phyloP scores from a whole-genome alignment of 495 filamentous ascomycete genomes.

The Aspergillus leporis region DNA sequence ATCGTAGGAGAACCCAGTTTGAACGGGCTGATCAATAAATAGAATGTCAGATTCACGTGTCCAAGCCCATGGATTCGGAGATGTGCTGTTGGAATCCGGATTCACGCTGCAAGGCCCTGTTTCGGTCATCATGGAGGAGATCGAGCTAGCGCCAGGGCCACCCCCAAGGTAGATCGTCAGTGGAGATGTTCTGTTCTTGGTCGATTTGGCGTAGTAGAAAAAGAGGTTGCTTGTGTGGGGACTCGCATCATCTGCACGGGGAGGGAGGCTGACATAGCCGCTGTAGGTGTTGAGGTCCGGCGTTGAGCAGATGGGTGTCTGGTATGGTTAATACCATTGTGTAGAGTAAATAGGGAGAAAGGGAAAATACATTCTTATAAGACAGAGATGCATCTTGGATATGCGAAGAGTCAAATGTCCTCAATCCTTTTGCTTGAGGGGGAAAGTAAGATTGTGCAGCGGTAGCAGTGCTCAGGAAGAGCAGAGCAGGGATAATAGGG shows the following conservation, averaged over 20 bases:
- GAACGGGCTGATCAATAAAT: slow-evolving; percentile 14
- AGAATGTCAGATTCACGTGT: slow-evolving; percentile 11
- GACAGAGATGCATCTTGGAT: background rate
- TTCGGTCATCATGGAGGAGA: slow-evolving; percentile 5
- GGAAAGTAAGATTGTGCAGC: background rate
- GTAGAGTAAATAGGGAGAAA: background rate
- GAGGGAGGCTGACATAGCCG: background rate
- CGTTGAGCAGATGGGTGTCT: slow-evolving; percentile 2
- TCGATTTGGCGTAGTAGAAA: slow-evolving; percentile 9
- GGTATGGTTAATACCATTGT: background rate
- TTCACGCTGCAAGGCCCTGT: slow-evolving; percentile 8
- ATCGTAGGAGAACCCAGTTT: slow-evolving; percentile 16
- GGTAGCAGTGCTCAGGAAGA: background rate
- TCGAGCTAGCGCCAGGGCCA: slow-evolving; percentile 11
- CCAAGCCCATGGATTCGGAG: slow-evolving; percentile 13
- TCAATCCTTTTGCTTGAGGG: background rate
- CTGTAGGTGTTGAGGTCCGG: background rate
- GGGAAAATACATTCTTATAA: background rate
- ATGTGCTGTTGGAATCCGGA: slow-evolving; percentile 12
- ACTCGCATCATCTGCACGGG: background rate
- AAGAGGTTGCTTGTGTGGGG: slow-evolving; percentile 1
- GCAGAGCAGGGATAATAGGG: background rate
- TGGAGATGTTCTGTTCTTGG: slow-evolving; percentile 5
- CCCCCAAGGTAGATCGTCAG: slow-evolving; percentile 13
- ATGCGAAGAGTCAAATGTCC: background rate